Evolutionary conservation across 768 basidiomycete genomes (phyloP).

Genomic region (Mycena capillaripes): DNA sequence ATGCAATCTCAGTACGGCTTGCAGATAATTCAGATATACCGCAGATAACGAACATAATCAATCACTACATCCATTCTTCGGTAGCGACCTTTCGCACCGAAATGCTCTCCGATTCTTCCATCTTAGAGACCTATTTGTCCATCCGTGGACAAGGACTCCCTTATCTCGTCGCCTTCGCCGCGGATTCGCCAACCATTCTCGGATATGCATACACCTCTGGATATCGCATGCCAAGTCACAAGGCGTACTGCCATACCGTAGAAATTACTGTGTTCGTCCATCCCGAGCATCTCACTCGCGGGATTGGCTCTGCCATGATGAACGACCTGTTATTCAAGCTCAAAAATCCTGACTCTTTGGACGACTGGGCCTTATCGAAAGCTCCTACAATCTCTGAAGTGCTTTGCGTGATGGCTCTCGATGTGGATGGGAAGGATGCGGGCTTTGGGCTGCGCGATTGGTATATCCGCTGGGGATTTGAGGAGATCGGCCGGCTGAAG

Average conservation of each 20-base stretch:
- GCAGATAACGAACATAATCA: slow-evolving; percentile 38
- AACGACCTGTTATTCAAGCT: not conserved
- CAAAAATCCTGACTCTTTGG: slow-evolving; percentile 1
- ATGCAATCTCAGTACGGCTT: slow-evolving; percentile 25
- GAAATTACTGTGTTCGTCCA: slow-evolving; percentile 41
- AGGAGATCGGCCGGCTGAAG: slow-evolving; percentile 37
- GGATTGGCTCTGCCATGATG: slow-evolving; percentile 36
- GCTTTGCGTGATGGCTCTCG: slow-evolving; percentile 38
- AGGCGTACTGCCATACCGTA: slow-evolving; percentile 40
- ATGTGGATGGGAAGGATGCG: slow-evolving; percentile 25
- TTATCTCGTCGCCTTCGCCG: slow-evolving; percentile 23
- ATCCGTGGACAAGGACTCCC: slow-evolving; percentile 10
- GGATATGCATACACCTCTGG: slow-evolving; percentile 39
- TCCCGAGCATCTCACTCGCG: slow-evolving; percentile 26
- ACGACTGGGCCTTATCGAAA: not conserved
- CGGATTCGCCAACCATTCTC: slow-evolving; percentile 18
- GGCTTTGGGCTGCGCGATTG: slow-evolving; percentile 40
- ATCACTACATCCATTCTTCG: slow-evolving; percentile 39
- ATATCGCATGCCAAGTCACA: slow-evolving; percentile 36
- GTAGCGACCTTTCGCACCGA: slow-evolving; percentile 39
- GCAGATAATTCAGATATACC: slow-evolving; percentile 31
- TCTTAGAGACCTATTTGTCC: slow-evolving; percentile 14
- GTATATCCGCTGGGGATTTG: slow-evolving; percentile 41
- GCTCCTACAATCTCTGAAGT: slow-evolving; percentile 21
- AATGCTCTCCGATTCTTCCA: slow-evolving; percentile 13